These are phyloP conservation scores for Nemania serpens DNA, from an alignment of 2,329 filamentous ascomycete genomes.

Conservation along the genomic window DNA sequence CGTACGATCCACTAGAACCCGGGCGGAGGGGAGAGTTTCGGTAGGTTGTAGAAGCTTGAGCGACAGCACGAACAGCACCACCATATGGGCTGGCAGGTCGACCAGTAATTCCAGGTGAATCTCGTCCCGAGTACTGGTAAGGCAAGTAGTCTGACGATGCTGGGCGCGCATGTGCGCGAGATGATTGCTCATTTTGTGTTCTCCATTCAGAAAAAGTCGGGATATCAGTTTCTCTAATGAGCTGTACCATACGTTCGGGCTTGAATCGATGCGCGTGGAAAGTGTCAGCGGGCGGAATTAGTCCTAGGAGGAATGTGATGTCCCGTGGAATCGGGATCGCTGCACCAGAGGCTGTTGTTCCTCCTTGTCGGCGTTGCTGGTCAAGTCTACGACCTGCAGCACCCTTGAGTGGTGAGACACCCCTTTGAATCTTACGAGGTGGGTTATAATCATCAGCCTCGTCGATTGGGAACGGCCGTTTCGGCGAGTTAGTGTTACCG, in stretches of 20 bases:
- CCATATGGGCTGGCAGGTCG: conserved; percentile 56
- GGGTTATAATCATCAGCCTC: conserved; percentile 75
- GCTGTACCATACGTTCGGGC: conserved; percentile 70
- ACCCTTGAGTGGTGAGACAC: conserved; percentile 91
- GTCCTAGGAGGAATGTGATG: conserved; percentile 67
- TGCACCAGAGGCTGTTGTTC: conserved; percentile 40
- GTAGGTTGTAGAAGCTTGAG: conserved; percentile 50
- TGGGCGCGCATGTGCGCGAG: conserved; percentile 46
- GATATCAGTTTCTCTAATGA: conserved; percentile 71
- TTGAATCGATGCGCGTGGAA: conserved; percentile 76
- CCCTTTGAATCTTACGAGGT: conserved; percentile 84
- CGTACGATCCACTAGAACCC: conserved; percentile 51
- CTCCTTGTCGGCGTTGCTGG: conserved; percentile 66
- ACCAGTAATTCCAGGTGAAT: conserved; percentile 38
- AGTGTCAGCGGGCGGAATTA: conserved; percentile 73
- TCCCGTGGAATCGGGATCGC: conserved; percentile 74
- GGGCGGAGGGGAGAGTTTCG: conserved; percentile 58
- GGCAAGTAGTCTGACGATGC: conserved; percentile 50
- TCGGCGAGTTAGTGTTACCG: conserved; percentile 54
- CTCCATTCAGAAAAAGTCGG: conserved; percentile 65
- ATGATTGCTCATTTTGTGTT: conserved; percentile 40
- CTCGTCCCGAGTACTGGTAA: conserved; percentile 35
- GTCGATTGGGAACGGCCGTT: conserved; percentile 66
- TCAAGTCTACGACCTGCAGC: conserved; percentile 84
- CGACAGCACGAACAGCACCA: conserved; percentile 43